Evolutionary conservation across 169 alveolate genomes (phyloP).

Genomic region (Plasmodium adleri): DNA sequence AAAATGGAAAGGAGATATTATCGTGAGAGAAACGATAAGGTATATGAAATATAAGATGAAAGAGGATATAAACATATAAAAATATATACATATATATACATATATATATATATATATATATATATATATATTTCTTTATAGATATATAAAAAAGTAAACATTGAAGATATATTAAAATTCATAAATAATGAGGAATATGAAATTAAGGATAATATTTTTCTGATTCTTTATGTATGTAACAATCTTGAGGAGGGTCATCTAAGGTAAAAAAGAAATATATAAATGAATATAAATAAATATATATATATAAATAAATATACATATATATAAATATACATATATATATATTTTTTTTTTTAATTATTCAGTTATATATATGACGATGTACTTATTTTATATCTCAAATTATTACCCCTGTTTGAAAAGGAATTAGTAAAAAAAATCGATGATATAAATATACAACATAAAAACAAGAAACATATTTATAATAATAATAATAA

Average conservation of each 20-base stretch:
- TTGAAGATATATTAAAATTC: conserved; percentile 26
- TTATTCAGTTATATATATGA: neutral
- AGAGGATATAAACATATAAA: too few relatives aligned
- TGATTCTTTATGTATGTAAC: conserved; percentile 46
- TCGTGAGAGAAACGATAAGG: too few relatives aligned
- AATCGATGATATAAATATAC: neutral
- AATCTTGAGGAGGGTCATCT: conserved; percentile 39
- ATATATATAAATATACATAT: neutral
- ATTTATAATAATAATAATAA: neutral
- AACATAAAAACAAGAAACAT: neutral
- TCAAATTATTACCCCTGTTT: conserved; percentile 20
- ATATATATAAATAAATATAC: neutral
- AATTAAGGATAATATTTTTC: conserved; percentile 6
- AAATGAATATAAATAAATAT: too few relatives aligned
- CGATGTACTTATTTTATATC: conserved; percentile 11
- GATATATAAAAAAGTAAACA: conserved; percentile 33
- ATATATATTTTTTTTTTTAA: conserved; percentile 2
- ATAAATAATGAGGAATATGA: conserved; percentile 11
- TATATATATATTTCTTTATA: neutral
- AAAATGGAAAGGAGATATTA: too few relatives aligned
- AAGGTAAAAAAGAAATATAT: conserved; percentile 2
- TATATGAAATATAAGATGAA: too few relatives aligned
- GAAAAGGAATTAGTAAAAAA: conserved; percentile 3
- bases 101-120: too few relatives aligned
- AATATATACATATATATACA: too few relatives aligned